Evolutionary conservation across 2,329 filamentous ascomycete species (phyloP), one percentile per base, ranked within the genome.

Genomic region (Penicillium psychrosexuale): DNA sequence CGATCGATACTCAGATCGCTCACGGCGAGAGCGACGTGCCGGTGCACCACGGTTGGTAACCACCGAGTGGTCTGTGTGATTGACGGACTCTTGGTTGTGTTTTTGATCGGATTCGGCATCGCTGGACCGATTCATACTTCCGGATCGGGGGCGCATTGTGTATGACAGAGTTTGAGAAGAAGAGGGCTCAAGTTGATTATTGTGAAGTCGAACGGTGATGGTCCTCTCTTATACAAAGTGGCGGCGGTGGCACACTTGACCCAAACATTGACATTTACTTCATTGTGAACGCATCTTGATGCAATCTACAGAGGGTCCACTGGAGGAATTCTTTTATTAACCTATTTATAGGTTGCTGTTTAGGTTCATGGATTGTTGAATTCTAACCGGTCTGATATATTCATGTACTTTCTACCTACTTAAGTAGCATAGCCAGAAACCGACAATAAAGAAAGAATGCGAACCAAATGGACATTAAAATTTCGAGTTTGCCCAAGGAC

Each of bases 221-320:
- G 12, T 15, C 1, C 13, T 49, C 9, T 53, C 31, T 40, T 53
- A 53, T 53, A 53, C 44, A 17, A 13, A n/a, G 48, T 53, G 51
- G 51, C 44, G 50, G 50, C 44, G 45, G 51, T 53, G 51, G 51
- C 51, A 48, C 51, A 50, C 28, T 31, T 43, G n/a, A 8, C 12
- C 30, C 31, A 8, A n/a, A 17, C 1, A 24, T 34, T 34, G 47
- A 9, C 5, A n/a, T 38, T 47, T 40, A 53, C 44, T 53, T 53
- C 50, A 53, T 42, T 34, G 50, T 53, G 51, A 53, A 17, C 45
- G 5, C 30, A 53, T 39, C 5, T 46, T 46, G 48, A 51, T 51
- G 48, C 28, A 50, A 51, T 28, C 12, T n/a, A 9, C 9, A 37
- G 12, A 34, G 15, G 12, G 22, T 22, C n/a, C 3, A 30, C 24